Percentiles rank a stretch among this genome's conserved stretches.
Evolutionary conservation across 768 basidiomycete species (phyloP).

Genomic region (Trametes villosa): DNA sequence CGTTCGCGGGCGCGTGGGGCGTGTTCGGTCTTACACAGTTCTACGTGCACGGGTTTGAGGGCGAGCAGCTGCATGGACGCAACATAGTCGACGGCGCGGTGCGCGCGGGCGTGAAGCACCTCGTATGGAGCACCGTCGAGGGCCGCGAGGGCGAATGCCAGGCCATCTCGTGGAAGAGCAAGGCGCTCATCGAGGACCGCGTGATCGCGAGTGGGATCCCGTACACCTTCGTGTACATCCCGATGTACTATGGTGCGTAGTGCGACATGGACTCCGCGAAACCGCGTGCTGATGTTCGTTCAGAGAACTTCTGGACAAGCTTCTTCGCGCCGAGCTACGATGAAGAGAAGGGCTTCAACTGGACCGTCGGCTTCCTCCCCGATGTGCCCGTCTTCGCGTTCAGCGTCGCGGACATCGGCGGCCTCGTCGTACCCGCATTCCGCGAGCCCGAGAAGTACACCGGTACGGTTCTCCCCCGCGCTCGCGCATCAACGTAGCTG

Average conservation of each 20-base stretch:
- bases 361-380: slow-evolving; percentile 11
- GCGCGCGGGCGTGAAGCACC: slow-evolving; percentile 12
- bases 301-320: slow-evolving; percentile 19
- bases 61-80: slow-evolving; percentile 14
- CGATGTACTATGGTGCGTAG: slow-evolving; percentile 13
- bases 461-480: neutral
- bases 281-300: neutral
- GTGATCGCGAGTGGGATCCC: slow-evolving; percentile 17
- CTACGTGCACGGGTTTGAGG: slow-evolving; percentile 17
- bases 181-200: slow-evolving; percentile 15
- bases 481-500: neutral
- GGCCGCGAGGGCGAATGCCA: slow-evolving; percentile 16
- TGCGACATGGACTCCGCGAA: neutral
- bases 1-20: slow-evolving; percentile 13
- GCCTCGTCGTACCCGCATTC: slow-evolving; percentile 14
- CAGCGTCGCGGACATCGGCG: slow-evolving; percentile 12
- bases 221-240: slow-evolving; percentile 16
- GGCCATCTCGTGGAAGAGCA: slow-evolving; percentile 16
- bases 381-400: slow-evolving; percentile 15
- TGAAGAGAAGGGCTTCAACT: slow-evolving; percentile 16
- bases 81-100: slow-evolving; percentile 16
- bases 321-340: slow-evolving; percentile 19
- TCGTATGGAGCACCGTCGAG: slow-evolving; percentile 15
- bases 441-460: slow-evolving; percentile 16
- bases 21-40: slow-evolving; percentile 16